Percentiles rank a stretch among this genome's conserved stretches.
phyloP scores from a whole-genome alignment of 2,329 filamentous ascomycete species.

The Podosphaera xanthii region DNA sequence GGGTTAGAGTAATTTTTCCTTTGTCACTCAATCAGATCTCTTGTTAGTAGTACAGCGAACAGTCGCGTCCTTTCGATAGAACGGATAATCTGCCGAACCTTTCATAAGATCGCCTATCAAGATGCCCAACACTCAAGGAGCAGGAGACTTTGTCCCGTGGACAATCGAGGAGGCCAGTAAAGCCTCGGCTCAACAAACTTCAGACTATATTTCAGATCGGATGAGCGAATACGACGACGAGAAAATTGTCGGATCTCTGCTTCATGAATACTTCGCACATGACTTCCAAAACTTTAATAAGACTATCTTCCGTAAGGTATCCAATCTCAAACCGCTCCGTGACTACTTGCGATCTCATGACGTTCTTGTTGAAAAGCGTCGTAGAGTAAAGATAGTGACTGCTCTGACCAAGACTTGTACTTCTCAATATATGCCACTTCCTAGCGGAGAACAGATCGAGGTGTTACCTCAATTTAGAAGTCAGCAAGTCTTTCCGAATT shows the following conservation, averaged over 20 bases:
- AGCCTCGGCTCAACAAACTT: not conserved
- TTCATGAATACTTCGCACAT: not conserved
- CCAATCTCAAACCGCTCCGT: not conserved
- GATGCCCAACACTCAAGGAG: not conserved
- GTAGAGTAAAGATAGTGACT: not conserved
- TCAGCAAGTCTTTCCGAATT: conserved; percentile 11
- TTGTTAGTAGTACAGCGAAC: too few relatives aligned
- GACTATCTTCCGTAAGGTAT: not conserved
- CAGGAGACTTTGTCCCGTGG: not conserved
- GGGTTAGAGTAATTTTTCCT: too few relatives aligned
- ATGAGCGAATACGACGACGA: not conserved
- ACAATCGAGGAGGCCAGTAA: conserved; percentile 11
- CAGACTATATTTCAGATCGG: not conserved
- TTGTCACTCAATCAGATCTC: too few relatives aligned
- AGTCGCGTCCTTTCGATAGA: too few relatives aligned
- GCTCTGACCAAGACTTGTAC: not conserved
- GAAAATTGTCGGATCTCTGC: not conserved
- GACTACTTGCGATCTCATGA: not conserved
- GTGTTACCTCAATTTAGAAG: not conserved
- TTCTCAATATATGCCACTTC: not conserved
- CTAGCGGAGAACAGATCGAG: not conserved
- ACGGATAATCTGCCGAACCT: not conserved
- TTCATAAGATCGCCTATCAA: not conserved
- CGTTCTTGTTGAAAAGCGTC: not conserved
- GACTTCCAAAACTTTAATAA: not conserved